Conservation (phyloP, 345 rosid genomes). For the Dimocarpus longan region DNA sequence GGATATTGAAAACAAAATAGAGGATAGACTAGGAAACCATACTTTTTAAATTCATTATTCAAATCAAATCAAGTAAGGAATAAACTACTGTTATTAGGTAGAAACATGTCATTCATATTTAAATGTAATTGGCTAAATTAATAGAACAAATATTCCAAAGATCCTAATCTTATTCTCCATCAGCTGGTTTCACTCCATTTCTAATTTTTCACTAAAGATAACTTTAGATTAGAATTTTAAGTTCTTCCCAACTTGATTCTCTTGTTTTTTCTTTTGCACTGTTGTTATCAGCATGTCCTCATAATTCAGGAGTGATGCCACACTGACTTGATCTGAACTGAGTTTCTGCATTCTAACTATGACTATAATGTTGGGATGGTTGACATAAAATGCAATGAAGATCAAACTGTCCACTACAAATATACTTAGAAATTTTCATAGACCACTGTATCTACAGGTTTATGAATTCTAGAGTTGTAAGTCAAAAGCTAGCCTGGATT, state of each 20-base stretch:
- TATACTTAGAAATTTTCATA: background rate
- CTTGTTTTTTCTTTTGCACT: background rate
- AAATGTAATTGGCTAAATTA: too few species aligned
- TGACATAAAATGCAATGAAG: background rate
- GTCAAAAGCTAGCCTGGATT: background rate
- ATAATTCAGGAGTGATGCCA: background rate
- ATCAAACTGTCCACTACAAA: background rate
- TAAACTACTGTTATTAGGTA: background rate
- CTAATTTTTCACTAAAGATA: background rate
- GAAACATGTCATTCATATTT: too few species aligned
- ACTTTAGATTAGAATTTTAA: background rate
- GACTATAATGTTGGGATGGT: background rate
- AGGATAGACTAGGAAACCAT: too few species aligned
- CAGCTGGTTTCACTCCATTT: background rate
- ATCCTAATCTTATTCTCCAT: background rate
- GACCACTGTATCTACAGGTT: background rate
- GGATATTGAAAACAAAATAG: too few species aligned
- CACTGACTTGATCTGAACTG: constrained; percentile 2
- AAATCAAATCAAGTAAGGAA: background rate
- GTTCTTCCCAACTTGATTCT: background rate
- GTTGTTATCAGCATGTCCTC: background rate
- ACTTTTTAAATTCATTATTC: background rate
- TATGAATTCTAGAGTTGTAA: background rate
- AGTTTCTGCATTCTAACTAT: background rate
- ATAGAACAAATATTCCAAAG: too few species aligned